These are phyloP conservation scores for Thelonectria rubi DNA, from an alignment of 2,329 filamentous ascomycete species.

Conservation along the genomic window DNA sequence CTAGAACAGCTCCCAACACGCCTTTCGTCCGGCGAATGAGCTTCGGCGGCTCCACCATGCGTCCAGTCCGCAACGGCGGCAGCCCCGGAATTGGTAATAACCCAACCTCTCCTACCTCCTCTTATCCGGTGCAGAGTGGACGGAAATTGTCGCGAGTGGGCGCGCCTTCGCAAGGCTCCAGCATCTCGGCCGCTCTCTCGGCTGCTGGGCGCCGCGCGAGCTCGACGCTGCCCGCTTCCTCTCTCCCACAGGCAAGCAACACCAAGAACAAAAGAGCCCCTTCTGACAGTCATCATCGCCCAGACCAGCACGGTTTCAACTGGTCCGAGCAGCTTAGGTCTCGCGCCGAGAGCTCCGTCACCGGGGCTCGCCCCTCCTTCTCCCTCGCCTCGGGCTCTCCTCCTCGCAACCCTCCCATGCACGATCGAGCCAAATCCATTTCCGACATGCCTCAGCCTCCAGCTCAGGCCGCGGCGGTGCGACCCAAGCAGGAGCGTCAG, in stretches of 20 bases:
- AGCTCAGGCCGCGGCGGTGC: conserved; percentile 57
- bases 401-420: conserved; percentile 51
- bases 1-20: conserved; percentile 70
- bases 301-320: conserved; percentile 90
- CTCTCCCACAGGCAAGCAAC: conserved; percentile 66
- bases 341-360: conserved; percentile 83
- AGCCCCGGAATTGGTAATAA: conserved; percentile 73
- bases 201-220: conserved; percentile 50
- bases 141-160: conserved; percentile 42
- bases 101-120: conserved; percentile 52
- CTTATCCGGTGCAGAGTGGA: conserved; percentile 46
- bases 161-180: conserved; percentile 41
- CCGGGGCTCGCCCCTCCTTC: conserved; percentile 66
- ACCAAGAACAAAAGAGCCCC: conserved; percentile 63
- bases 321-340: conserved; percentile 96
- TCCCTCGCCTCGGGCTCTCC: conserved; percentile 60
- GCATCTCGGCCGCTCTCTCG: conserved; percentile 47
- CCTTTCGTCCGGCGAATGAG: conserved; percentile 88
- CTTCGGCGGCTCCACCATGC: conserved; percentile 83
- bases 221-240: conserved; percentile 44
- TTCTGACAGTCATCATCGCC: conserved; percentile 72
- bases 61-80: conserved; percentile 60
- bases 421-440: conserved; percentile 76
- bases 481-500: conserved; percentile 57
- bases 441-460: conserved; percentile 69